Base-by-base conservation (phyloP, 1,284 basidiomycete genomes). In the Paramarasmius palmivorus region DNA sequence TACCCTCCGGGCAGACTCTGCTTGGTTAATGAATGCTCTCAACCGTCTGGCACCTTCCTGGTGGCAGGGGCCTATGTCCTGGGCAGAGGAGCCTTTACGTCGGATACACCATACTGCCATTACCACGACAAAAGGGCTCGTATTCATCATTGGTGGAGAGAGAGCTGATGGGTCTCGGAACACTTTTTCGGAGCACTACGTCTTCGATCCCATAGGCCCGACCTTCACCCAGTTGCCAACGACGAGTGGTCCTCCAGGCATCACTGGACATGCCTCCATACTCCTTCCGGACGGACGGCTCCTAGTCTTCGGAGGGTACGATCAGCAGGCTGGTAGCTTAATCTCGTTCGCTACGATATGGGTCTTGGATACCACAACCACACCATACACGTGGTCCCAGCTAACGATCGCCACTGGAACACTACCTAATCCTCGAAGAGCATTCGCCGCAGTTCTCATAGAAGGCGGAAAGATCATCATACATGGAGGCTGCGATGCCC, bases 231-330 rank as follows among this genome's bases (percentile, higher is more conserved):
- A 70, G 22, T 69, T 93, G 34, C 78, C 88, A 2, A 66, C 77
- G 1, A 68, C 72, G 8, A 76, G 74, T 57, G 83, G 80, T 0
- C 91, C 91, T 0, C 77, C 81, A 1, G 84, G 80, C 53, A 68
- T 93, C 4, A 85, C 80, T 59, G 90, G 90, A 1, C 92, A 94
- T 63, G 71, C 75, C 4, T 84, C 88, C 2, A 68, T 90, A 46
- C 74, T 89, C 2, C 74, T 93, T 2, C 64, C 77, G 0, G 84
- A 90, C 61, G 88, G 86, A 4, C 77, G 78, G 7, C 67, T 94
- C 22, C 62, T 93, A n/a, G 80, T 92, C 2, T 77, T 94, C 52
- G 92, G 92, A 15, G 92, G 92, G 2, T 86, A 82, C 58, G 78
- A 74, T 19, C 78, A 74, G 4, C 79, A 81, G 1, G 66, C 69